Base-by-base conservation (phyloP, 306 rosid genomes). In the Gastrolobium villosum region DNA sequence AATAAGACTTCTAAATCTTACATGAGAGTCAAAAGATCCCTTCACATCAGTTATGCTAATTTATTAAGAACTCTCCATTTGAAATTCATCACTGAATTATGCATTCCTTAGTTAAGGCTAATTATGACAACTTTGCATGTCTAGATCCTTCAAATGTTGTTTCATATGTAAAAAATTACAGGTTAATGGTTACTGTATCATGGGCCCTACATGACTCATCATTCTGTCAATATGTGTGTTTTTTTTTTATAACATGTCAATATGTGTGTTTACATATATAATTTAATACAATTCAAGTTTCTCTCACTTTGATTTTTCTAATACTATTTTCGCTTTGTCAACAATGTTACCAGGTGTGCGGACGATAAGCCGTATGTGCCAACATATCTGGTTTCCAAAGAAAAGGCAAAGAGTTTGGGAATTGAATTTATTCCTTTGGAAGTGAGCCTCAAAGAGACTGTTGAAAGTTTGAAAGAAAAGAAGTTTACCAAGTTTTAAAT, bases 401-500 rank as follows among this genome's bases (percentile, higher is more conserved):
- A 85, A 81, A 93, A 85, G 83, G 86, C 89, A 41, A 84, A 87
- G 84, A 84, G 72, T 72, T 87, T 93, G 83, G 96, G 96, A 48
- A 75, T 91, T 79, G 90, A 89, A 75, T 93, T 73, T 75, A 79
- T 72, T 83, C 94, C 96, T 20, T 36, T 89, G 62, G 88, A 84
- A 35, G 81, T 82, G 76, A 87, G 93, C 78, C 81, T 93, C 64
- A 85, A 77, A 84, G 94, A 93, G 79, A 91, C 93, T 39, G 89
- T 93, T 59, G 98, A 93, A 62, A 86, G 90, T 79, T 68, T 91
- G 84, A 89, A 81, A 85, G 87, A 84, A 89, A 89, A 79, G 85
- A 82, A 82, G 28, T 89, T 93, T 44, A 14, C 81, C 41, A 83
- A 71, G 39, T 79, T 90, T 71, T 90, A 78, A 85, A 43, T 61